These are phyloP conservation scores for Monilinia vaccinii-corymbosi DNA, from an alignment of 2,329 filamentous ascomycete genomes.

Conservation along the genomic window DNA sequence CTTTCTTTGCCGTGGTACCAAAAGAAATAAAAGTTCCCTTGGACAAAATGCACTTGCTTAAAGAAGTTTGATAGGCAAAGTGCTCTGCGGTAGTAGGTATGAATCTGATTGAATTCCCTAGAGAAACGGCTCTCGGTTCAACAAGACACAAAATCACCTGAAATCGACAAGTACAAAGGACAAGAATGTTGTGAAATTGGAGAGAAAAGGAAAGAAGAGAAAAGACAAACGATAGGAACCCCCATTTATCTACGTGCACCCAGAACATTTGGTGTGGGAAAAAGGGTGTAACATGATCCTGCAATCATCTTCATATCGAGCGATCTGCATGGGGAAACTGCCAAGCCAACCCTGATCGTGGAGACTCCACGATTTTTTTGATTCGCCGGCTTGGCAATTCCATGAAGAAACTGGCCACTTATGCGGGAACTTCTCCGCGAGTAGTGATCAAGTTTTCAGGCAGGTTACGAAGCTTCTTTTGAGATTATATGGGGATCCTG, in stretches of 20 bases:
- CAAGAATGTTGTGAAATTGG: neutral
- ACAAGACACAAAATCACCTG: slow-evolving; percentile 10
- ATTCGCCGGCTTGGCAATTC: neutral
- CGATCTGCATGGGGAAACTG: neutral
- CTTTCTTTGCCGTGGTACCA: neutral
- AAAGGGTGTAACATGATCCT: no score
- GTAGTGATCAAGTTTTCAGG: neutral
- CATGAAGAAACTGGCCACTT: neutral
- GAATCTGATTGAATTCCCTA: neutral
- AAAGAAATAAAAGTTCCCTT: neutral
- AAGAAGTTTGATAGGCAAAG: no score
- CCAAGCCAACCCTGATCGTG: neutral
- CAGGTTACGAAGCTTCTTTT: neutral
- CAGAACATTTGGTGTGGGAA: neutral
- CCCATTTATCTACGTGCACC: neutral
- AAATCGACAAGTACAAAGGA: neutral
- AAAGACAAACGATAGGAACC: neutral
- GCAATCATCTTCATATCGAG: neutral
- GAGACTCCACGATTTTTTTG: neutral
- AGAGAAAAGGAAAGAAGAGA: neutral
- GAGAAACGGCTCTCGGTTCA: neutral
- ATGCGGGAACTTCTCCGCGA: neutral
- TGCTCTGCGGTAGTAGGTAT: neutral
- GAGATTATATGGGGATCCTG: neutral
- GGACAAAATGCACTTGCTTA: neutral